A percentile compares a stretch with the other conserved stretches of the same genome.
Evolutionary conservation across 2,329 filamentous ascomycete genomes (phyloP).

Genomic region (Fusarium piperis): DNA sequence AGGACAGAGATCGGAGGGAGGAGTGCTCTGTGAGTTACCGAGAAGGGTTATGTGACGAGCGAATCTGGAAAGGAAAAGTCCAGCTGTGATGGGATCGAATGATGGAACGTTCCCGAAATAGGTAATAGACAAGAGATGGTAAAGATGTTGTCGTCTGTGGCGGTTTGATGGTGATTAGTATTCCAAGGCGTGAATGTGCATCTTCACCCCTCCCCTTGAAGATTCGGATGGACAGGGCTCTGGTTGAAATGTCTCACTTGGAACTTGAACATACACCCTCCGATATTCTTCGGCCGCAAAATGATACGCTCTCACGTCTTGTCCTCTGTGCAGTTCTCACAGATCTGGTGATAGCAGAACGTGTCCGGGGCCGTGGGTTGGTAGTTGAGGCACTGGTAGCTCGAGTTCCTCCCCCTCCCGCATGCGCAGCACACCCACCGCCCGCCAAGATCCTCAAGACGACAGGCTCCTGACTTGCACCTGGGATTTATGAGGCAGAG

Average conservation of each 20-base stretch:
- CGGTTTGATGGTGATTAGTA: neutral
- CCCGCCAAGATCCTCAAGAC: conserved; percentile 59
- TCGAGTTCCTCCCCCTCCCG: conserved; percentile 56
- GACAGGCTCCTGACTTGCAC: conserved; percentile 60
- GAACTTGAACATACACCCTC: neutral
- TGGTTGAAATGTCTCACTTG: conserved; percentile 17
- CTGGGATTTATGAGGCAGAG: conserved; percentile 57
- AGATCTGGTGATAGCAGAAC: conserved; percentile 63
- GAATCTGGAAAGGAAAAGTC: conserved; percentile 8
- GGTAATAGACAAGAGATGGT: neutral
- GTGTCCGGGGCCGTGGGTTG: conserved; percentile 59
- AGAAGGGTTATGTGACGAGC: conserved; percentile 8
- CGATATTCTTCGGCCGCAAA: conserved; percentile 28
- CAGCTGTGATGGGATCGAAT: neutral
- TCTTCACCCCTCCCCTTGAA: conserved; percentile 5
- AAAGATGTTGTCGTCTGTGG: conserved; percentile 4
- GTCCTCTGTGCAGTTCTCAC: conserved; percentile 51
- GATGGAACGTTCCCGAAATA: neutral
- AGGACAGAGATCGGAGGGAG: neutral
- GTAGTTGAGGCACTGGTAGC: conserved; percentile 56
- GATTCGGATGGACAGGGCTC: conserved; percentile 19
- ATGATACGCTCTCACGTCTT: neutral
- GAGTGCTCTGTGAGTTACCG: neutral
- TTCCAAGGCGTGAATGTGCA: neutral
- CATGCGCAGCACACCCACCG: conserved; percentile 63